phyloP scores from a whole-genome alignment of 176 grass and related monocot genomes.

The Triticum timopheevii region DNA sequence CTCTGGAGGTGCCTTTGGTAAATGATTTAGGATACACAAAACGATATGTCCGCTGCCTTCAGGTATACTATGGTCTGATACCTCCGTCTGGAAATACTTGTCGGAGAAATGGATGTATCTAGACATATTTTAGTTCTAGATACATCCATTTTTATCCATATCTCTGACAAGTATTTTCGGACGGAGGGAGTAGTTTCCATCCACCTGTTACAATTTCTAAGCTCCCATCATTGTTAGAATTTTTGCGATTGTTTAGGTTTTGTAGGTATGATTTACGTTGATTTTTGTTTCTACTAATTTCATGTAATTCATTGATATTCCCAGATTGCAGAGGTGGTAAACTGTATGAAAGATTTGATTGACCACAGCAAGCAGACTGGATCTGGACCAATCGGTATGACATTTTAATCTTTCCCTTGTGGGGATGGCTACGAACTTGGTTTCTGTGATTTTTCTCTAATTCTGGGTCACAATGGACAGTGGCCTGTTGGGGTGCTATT shows the following conservation, averaged over 20 bases:
- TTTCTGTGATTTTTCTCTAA: not conserved
- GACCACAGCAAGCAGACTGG: constrained; percentile 85
- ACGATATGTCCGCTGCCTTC: constrained; percentile 97
- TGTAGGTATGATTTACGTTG: not conserved
- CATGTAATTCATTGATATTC: constrained; percentile 29
- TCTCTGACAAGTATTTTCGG: too few relatives aligned
- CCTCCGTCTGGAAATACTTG: too few relatives aligned
- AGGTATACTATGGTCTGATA: constrained; percentile 49
- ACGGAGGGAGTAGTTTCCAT: not conserved
- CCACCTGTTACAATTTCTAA: not conserved
- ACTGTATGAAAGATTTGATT: constrained; percentile 99
- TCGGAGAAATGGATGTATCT: too few relatives aligned
- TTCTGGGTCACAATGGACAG: not conserved
- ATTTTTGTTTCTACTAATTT: constrained; percentile 31
- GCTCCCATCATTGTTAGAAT: not conserved
- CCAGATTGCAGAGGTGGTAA: constrained; percentile 97
- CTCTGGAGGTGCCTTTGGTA: constrained; percentile 92
- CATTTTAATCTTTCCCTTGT: not conserved
- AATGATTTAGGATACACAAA: constrained; percentile 99
- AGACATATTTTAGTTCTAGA: too few relatives aligned
- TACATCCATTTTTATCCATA: too few relatives aligned
- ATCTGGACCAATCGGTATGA: constrained; percentile 83
- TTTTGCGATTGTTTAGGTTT: not conserved
- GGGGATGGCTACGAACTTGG: not conserved
- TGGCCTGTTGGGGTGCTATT: not conserved